A percentile compares a stretch with the other conserved stretches of the same genome.
Conservation (phyloP, 805 yeast species). For the Lipomyces kockii region DNA sequence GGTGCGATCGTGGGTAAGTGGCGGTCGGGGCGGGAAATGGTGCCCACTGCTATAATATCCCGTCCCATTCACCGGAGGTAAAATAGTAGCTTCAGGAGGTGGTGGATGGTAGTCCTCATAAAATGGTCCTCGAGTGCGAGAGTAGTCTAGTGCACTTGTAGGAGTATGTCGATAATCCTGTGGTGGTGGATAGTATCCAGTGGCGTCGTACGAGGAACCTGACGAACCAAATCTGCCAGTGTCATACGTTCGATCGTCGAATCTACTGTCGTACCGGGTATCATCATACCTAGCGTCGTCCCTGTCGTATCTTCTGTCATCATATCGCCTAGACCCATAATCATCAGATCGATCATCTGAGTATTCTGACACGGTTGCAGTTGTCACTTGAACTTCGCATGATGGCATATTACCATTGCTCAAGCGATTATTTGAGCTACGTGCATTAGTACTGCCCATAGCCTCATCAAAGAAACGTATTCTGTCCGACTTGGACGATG, state of each 20-base stretch:
- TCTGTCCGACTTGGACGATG: neutral
- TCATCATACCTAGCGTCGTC: neutral
- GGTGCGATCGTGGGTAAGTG: neutral
- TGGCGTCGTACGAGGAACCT: neutral
- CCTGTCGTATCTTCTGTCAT: neutral
- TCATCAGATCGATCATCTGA: conserved; percentile 17
- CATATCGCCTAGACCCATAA: conserved; percentile 8
- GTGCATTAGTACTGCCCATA: neutral
- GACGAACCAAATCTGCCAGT: neutral
- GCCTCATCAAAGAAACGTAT: neutral
- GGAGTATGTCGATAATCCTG: conserved; percentile 3
- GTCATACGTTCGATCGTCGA: neutral
- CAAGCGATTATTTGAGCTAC: neutral
- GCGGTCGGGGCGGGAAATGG: conserved; percentile 1
- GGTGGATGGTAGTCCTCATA: conserved; percentile 24
- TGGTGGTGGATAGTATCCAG: neutral
- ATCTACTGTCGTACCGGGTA: neutral
- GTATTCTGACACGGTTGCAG: conserved; percentile 1
- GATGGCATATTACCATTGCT: neutral
- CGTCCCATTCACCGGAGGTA: conserved; percentile 10
- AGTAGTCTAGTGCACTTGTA: neutral
- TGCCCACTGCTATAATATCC: neutral
- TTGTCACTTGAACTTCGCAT: neutral
- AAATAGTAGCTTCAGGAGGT: conserved; percentile 20
- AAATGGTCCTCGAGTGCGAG: neutral